Percentiles rank a stretch among this genome's conserved stretches.
Conservation (phyloP, 805 yeast genomes). For the Teunomyces stri region DNA sequence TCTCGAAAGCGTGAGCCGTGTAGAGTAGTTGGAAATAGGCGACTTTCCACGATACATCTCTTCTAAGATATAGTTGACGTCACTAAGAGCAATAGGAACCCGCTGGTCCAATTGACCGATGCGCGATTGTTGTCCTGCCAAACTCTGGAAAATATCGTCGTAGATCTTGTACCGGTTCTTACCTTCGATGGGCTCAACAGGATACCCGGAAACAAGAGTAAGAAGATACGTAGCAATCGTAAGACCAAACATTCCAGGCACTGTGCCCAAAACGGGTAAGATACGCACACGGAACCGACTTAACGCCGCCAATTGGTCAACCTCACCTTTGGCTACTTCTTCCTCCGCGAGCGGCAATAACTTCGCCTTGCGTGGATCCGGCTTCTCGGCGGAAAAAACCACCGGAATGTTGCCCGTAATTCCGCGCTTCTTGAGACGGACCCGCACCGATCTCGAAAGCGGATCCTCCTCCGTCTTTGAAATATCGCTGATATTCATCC, state of each 20-base stretch:
- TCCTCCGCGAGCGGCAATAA: conserved; percentile 81
- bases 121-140: conserved; percentile 85
- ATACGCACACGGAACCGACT: conserved; percentile 91
- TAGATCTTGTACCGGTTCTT: conserved; percentile 82
- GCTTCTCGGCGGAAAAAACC: conserved; percentile 92
- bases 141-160: conserved; percentile 75
- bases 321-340: conserved; percentile 76
- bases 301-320: conserved; percentile 82
- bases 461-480: conserved; percentile 93
- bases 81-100: conserved; percentile 69
- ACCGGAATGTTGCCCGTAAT: conserved; percentile 75
- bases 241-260: conserved; percentile 96
- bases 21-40: conserved; percentile 78
- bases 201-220: conserved; percentile 80
- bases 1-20: conserved; percentile 73
- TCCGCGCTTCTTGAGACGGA: conserved; percentile 78
- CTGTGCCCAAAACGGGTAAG: conserved; percentile 91
- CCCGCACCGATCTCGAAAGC: conserved; percentile 79
- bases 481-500: conserved; percentile 86
- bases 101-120: conserved; percentile 70
- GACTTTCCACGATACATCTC: conserved; percentile 93
- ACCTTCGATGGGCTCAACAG: conserved; percentile 87
- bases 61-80: conserved; percentile 79
- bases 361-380: conserved; percentile 90
- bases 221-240: conserved; percentile 82